Evolutionary conservation across 2,329 filamentous ascomycete genomes (phyloP).

Genomic region (Phialophora tarda): DNA sequence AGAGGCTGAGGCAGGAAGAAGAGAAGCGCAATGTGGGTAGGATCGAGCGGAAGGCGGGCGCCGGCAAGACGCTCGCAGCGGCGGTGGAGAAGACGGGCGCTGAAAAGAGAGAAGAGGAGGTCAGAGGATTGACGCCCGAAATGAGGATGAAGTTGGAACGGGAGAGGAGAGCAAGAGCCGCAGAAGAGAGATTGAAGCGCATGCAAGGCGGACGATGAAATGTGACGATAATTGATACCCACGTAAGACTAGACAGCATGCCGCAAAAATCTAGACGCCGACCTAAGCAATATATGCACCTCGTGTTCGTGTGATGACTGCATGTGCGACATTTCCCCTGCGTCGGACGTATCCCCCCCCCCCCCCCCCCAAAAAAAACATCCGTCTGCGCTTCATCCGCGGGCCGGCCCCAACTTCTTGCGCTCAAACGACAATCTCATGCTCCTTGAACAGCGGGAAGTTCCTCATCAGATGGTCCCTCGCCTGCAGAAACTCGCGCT

Average conservation of each 20-base stretch:
- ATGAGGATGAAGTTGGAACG: slow-evolving; percentile 83
- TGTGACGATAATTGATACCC: neutral
- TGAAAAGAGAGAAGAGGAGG: slow-evolving; percentile 82
- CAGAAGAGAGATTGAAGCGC: slow-evolving; percentile 80
- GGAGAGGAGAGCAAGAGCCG: slow-evolving; percentile 86
- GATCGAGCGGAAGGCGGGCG: slow-evolving; percentile 57
- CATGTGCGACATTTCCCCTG: neutral
- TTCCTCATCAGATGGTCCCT: slow-evolving; percentile 24
- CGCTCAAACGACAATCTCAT: slow-evolving; percentile 33
- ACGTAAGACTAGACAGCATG: neutral
- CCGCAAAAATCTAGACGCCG: neutral
- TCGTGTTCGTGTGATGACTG: neutral
- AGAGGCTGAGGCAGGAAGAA: slow-evolving; percentile 71
- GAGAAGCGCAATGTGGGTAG: slow-evolving; percentile 45
- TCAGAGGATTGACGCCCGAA: slow-evolving; percentile 82
- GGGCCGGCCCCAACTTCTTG: neutral
- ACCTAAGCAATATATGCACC: neutral
- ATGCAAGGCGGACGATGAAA: slow-evolving; percentile 55
- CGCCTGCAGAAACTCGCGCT: slow-evolving; percentile 23
- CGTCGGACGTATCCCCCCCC: no score
- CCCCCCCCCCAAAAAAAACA: no score
- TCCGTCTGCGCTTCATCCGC: neutral
- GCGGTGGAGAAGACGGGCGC: slow-evolving; percentile 72
- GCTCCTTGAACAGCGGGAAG: slow-evolving; percentile 36
- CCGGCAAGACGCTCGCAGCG: slow-evolving; percentile 61